Evolutionary conservation across 768 basidiomycete genomes (phyloP).

Genomic region (Phallus indusiatus): DNA sequence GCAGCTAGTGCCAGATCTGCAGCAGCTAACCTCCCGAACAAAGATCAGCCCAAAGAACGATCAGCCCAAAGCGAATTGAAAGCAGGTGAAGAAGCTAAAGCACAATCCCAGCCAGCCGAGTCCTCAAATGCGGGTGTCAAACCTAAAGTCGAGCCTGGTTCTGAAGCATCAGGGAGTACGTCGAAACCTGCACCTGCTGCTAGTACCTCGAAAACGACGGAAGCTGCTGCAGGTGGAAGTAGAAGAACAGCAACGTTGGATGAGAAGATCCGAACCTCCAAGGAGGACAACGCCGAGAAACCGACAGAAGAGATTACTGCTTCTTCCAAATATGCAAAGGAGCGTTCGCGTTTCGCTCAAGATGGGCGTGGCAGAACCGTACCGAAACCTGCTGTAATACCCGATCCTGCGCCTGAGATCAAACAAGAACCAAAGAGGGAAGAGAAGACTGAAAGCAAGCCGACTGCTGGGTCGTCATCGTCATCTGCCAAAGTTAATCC

Average conservation of each 20-base stretch:
- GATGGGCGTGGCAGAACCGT: neutral
- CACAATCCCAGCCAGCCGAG: too few relatives aligned
- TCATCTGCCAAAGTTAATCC: too few relatives aligned
- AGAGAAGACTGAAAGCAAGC: neutral
- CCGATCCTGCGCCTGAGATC: neutral
- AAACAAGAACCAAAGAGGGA: neutral
- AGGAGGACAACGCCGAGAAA: neutral
- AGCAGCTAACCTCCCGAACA: too few relatives aligned
- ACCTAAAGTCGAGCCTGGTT: too few relatives aligned
- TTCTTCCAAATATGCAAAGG: neutral
- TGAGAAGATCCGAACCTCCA: neutral
- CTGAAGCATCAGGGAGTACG: too few relatives aligned
- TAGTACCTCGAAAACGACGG: neutral
- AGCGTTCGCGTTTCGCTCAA: neutral
- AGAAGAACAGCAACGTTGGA: neutral
- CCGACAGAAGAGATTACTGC: neutral
- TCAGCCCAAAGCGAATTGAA: too few relatives aligned
- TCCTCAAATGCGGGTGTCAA: too few relatives aligned
- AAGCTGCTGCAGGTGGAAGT: neutral
- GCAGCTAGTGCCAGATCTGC: too few relatives aligned
- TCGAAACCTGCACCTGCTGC: too few relatives aligned
- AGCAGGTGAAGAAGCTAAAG: too few relatives aligned
- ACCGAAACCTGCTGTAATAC: neutral
- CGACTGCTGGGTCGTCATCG: neutral
- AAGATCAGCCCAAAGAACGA: too few relatives aligned